A percentile compares a stretch with the other conserved stretches of the same genome.
Evolutionary conservation across 176 grass and related monocot genomes (phyloP).

Genomic region (Coix lacrymajobi): DNA sequence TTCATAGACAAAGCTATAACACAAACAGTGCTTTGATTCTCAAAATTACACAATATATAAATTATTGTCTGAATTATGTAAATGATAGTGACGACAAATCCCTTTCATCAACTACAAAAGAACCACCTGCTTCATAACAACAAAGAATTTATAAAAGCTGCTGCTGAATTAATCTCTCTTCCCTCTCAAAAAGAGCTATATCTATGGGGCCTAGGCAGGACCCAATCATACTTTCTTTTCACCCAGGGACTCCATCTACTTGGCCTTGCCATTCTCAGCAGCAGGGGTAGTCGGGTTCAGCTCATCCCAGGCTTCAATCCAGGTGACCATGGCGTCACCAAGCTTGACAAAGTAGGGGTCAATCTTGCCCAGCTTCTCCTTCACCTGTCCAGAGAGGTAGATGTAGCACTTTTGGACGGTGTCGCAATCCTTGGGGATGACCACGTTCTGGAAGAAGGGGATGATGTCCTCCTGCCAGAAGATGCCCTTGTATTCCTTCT

Average conservation of each 20-base stretch:
- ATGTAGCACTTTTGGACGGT: conserved; percentile 93
- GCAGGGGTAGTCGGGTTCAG: conserved; percentile 45
- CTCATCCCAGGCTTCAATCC: conserved; percentile 95
- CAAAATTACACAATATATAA: conserved; percentile 44
- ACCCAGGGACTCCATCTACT: conserved; percentile 23
- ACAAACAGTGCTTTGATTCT: conserved; percentile 28
- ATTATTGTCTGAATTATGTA: conserved; percentile 44
- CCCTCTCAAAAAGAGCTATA: conserved; percentile 50
- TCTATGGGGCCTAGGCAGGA: conserved; percentile 36
- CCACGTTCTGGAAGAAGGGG: conserved; percentile 83
- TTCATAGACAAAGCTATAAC: not conserved
- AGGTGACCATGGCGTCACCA: conserved; percentile 88
- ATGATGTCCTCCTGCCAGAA: conserved; percentile 99
- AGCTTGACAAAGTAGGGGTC: conserved; percentile 78
- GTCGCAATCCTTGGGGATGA: conserved; percentile 67
- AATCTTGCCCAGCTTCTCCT: conserved; percentile 53
- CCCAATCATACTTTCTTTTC: conserved; percentile 24
- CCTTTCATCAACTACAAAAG: conserved; percentile 46
- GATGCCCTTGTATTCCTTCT: conserved; percentile 97
- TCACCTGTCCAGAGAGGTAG: conserved; percentile 66
- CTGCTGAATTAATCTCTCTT: conserved; percentile 49
- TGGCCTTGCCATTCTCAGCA: conserved; percentile 39
- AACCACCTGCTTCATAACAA: conserved; percentile 29
- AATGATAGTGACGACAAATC: conserved; percentile 40
- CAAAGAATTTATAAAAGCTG: conserved; percentile 41